These are phyloP conservation scores for Echinochloa phyllopogon DNA, from an alignment of 176 grass and related monocot genomes.

Conservation along the genomic window DNA sequence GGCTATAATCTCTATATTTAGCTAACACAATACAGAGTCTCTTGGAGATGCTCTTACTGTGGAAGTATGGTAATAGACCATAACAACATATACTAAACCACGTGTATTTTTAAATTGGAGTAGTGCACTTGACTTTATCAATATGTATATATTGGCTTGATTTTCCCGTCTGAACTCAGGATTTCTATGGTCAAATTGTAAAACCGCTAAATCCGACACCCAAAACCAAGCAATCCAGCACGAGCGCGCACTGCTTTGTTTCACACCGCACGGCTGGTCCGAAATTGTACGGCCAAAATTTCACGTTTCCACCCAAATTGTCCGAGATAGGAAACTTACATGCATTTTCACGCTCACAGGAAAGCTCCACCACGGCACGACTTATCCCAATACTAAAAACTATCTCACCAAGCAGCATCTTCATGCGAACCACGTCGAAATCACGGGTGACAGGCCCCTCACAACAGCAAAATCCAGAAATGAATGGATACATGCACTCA, in stretches of 20 bases:
- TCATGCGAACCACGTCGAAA: conserved; percentile 14
- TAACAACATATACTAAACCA: too few species aligned
- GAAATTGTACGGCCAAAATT: not conserved
- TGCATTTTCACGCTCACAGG: not conserved
- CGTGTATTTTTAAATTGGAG: too few species aligned
- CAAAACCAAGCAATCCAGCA: not conserved
- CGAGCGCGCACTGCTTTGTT: not conserved
- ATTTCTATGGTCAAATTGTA: not conserved
- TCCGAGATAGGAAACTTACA: not conserved
- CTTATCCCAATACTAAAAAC: not conserved
- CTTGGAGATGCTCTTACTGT: too few species aligned
- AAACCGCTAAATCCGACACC: not conserved
- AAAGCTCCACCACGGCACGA: not conserved
- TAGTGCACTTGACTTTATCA: too few species aligned
- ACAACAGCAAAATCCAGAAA: not conserved
- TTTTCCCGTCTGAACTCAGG: not conserved
- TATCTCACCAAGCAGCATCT: not conserved
- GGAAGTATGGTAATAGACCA: too few species aligned
- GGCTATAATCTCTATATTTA: too few species aligned
- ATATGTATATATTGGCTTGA: too few species aligned
- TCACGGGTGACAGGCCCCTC: not conserved
- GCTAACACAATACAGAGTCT: too few species aligned
- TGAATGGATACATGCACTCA: not conserved
- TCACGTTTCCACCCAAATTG: not conserved
- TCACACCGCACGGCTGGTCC: not conserved